Evolutionary conservation across 2,329 filamentous ascomycete species (phyloP), one percentile per base, ranked within the genome.

Genomic region (Colletotrichum sp.): DNA sequence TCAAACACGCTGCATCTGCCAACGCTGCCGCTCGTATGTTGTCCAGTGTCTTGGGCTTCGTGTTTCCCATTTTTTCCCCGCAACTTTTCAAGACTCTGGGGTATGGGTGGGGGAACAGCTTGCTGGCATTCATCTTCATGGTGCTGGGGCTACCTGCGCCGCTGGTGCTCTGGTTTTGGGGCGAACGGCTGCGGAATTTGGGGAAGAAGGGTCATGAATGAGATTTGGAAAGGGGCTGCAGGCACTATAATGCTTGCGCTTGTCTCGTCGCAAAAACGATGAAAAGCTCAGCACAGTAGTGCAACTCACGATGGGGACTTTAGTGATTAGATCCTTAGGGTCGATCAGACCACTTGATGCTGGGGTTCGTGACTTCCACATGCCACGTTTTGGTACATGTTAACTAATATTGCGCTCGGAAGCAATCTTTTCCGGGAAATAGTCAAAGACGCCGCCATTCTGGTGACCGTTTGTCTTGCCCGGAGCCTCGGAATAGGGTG

Each of bases 61-160:
- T 87, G 0, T 89, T 93, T 66, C 91, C 91, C 0, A 85, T 92
- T 1, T 91, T 91, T 6, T 90, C 88, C 0, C 86, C 86, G 0
- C 82, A 84, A 3, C 79, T 86, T 67, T 85, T 85, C 49, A 71
- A 60, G 1, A 78, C 72, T 10, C 78, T 86, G 6, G 82, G 64
- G 81, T 92, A 77, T 78, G 91, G 79, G 79, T 92, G 77, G 90
- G 87, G 64, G 1, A 85, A 85, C 66, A 84, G 81, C 34, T 55
- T 83, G n/a, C 78, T 85, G 26, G 84, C 79, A 9, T 88, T 91
- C 60, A 83, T 90, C 32, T 78, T 78, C 24, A n/a, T 72, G 5
- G 66, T 34, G 2, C 12, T 79, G 18, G 67, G 60, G 1, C 13
- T 36, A 3, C 60, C 68, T 28, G 52, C 36, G 21, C 66, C 30